phyloP scores from a whole-genome alignment of 2,329 filamentous ascomycete genomes.

The Cercospora berteroae region DNA sequence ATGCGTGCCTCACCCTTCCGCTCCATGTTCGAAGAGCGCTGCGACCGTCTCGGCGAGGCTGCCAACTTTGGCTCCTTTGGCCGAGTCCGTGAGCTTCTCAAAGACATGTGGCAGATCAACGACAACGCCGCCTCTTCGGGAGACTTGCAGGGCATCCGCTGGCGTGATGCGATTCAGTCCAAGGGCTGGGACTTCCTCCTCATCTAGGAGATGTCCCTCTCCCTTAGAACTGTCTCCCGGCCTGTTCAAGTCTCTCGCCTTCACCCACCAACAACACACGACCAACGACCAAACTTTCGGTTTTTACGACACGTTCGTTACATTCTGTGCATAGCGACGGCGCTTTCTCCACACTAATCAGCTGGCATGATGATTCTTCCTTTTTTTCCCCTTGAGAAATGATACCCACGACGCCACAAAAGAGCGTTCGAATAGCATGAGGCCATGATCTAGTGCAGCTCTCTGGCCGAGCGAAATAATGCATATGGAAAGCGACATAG shows the following conservation, averaged over 20 bases:
- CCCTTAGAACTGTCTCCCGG: conserved; percentile 30
- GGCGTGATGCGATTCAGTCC: conserved; percentile 88
- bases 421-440: conserved; percentile 18
- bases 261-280: conserved; percentile 4
- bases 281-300: conserved; percentile 9
- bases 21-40: conserved; percentile 71
- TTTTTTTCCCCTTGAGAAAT: conserved; percentile 25
- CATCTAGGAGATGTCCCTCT: conserved; percentile 54
- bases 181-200: conserved; percentile 92
- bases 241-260: conserved; percentile 23
- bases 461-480: conserved; percentile 26
- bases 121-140: conserved; percentile 58
- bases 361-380: conserved; percentile 15
- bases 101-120: conserved; percentile 76
- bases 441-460: conserved; percentile 38
- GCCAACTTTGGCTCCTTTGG: conserved; percentile 81
- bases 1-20: conserved; percentile 72
- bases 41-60: conserved; percentile 71
- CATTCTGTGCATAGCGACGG: conserved; percentile 36
- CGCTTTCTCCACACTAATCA: conserved; percentile 22
- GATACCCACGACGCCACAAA: conserved; percentile 25
- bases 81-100: conserved; percentile 72
- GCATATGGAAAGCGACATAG: conserved; percentile 9
- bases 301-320: conserved; percentile 12
- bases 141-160: conserved; percentile 71